These are phyloP conservation scores for Solanum chacoense DNA, from an alignment of 305 asterid species.

Conservation along the genomic window DNA sequence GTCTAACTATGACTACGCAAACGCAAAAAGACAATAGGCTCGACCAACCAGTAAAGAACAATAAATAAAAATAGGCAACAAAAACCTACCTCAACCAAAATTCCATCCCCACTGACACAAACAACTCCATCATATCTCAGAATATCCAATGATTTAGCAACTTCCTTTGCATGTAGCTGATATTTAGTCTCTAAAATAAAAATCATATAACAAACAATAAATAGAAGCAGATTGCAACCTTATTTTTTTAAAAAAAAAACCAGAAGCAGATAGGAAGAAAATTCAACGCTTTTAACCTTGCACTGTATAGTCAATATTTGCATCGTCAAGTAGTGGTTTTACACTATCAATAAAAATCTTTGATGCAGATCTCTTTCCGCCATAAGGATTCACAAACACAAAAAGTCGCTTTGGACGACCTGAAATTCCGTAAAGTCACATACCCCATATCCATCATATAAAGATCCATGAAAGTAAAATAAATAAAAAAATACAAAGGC, in stretches of 20 bases:
- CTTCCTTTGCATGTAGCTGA: slow-evolving; percentile 83
- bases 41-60: neutral
- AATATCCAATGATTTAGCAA: slow-evolving; percentile 54
- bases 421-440: slow-evolving; percentile 9
- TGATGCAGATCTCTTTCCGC: slow-evolving; percentile 82
- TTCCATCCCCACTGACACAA: slow-evolving; percentile 93
- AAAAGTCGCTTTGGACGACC: slow-evolving; percentile 80
- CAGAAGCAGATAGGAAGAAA: neutral
- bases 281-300: slow-evolving; percentile 31
- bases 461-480: neutral
- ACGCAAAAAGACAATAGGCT: neutral
- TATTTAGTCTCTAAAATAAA: slow-evolving; percentile 51
- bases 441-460: neutral
- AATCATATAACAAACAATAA: neutral
- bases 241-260: neutral
- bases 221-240: neutral
- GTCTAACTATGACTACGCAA: neutral
- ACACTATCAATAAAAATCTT: slow-evolving; percentile 53
- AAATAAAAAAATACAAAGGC: neutral
- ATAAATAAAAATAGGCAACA: neutral
- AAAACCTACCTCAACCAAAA: slow-evolving; percentile 78
- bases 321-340: slow-evolving; percentile 86
- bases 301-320: slow-evolving; percentile 47
- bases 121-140: slow-evolving; percentile 67
- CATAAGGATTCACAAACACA: slow-evolving; percentile 79